Base-by-base conservation (phyloP, 192 early-diverging fungal species). In the Coemansia sp. region DNA sequence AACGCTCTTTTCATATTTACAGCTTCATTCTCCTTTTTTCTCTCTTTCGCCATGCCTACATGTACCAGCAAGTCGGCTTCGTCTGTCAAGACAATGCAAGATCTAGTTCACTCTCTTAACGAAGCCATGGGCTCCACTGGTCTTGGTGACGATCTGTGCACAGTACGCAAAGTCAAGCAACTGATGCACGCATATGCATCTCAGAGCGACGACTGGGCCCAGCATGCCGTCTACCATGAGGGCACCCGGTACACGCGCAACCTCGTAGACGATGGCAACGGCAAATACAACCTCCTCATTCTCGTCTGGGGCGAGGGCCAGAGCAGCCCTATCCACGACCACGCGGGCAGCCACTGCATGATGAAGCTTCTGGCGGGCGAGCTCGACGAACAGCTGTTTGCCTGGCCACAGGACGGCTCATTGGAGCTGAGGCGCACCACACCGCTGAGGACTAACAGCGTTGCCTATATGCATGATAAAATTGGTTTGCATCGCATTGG, bases 281-380 rank as follows among this genome's bases (percentile, higher is more conserved):
- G 93, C 63, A 88, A 89, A 66, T 97, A 93, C 84, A 97, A 97
- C 60, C 86, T 97, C 37, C 91, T 97, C 73, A 86, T 97, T 37
- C 74, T 97, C 8, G 90, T 89, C 31, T 97, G 95, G 95, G 87
- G 86, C 21, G 84, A 87, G 35, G 87, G 84, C 35, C 85, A 88
- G 53, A 69, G 74, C 57, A 92, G 92, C 63, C 89, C 95, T 14
- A 93, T 97, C 66, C 95, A 97, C 70, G 93, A 95, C 79, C 95
- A 97, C 63, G 80, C 92, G 8, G 87, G 88, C 23, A 88, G 92
- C 24, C 95, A 97, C 72, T 97, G 95, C 71, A 82, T 95, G 68
- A 93, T 97, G 92, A 95, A 95, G 67, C 80, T 97, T 6, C 83
- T 97, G 9, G 90, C 88, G 42, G 95, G 95, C 3, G 80, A 89